Evolutionary conservation across 352 stramenopile genomes (phyloP).

Genomic region (Globisporangium canariense): DNA sequence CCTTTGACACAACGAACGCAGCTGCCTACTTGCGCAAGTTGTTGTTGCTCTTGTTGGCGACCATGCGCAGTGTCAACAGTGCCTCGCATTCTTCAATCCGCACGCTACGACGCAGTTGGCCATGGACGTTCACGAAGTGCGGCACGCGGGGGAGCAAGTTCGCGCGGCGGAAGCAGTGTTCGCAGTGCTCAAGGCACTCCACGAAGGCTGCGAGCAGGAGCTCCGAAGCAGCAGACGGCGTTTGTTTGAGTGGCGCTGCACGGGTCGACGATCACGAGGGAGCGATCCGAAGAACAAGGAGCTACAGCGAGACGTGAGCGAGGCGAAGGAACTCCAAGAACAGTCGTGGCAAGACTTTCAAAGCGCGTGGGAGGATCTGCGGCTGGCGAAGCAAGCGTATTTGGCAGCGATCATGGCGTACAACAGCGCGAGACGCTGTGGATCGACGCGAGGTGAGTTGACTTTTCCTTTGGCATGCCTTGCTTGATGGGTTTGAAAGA

Average conservation of each 20-base stretch:
- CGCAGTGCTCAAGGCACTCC: not conserved
- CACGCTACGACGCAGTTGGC: not conserved
- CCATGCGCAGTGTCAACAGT: not conserved
- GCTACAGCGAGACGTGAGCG: not conserved
- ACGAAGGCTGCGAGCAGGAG: not conserved
- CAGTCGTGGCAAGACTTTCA: slow-evolving; percentile 1
- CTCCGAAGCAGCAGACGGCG: not conserved
- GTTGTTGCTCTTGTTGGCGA: not conserved
- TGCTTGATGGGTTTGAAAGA: not conserved
- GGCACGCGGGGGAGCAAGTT: not conserved
- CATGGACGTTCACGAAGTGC: slow-evolving; percentile 1
- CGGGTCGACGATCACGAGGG: not conserved
- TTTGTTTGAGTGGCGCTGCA: not conserved
- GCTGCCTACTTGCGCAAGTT: not conserved
- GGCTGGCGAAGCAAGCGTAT: not conserved
- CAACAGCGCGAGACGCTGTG: not conserved
- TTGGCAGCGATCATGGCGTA: not conserved
- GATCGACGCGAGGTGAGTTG: not conserved
- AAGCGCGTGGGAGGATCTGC: not conserved
- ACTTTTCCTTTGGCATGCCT: not conserved
- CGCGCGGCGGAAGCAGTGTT: not conserved
- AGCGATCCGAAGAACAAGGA: not conserved
- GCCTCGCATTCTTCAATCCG: not conserved
- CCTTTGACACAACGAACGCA: not conserved
- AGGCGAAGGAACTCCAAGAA: not conserved